A percentile compares a stretch with the other conserved stretches of the same genome.
These are phyloP conservation scores for Psilocybe tampanensis DNA, from an alignment of 768 basidiomycete species.

Conservation along the genomic window DNA sequence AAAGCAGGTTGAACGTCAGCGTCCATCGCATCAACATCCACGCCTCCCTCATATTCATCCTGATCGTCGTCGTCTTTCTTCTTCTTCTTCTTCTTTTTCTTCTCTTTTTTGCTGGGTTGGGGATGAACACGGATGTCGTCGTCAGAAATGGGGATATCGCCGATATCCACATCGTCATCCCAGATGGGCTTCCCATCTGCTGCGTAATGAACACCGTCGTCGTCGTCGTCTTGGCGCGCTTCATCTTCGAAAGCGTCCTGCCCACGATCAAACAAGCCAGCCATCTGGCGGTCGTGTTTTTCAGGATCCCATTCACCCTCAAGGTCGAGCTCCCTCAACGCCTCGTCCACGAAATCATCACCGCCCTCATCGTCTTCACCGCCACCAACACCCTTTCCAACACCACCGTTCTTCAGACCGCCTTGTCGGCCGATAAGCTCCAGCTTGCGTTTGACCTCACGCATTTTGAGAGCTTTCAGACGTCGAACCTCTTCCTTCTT, in stretches of 20 bases:
- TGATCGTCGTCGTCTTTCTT: constrained; percentile 61
- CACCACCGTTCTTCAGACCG: constrained; percentile 47
- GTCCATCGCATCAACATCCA: constrained; percentile 60
- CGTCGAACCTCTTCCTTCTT: constrained; percentile 82
- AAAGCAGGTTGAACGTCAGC: constrained; percentile 37
- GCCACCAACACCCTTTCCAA: constrained; percentile 11
- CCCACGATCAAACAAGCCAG: constrained; percentile 53
- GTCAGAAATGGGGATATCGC: constrained; percentile 52
- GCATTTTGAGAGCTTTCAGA: constrained; percentile 82
- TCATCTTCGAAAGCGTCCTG: constrained; percentile 40
- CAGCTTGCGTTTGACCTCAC: constrained; percentile 76
- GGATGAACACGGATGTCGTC: constrained; percentile 24
- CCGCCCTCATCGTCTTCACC: constrained; percentile 37
- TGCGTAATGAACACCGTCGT: constrained; percentile 34
- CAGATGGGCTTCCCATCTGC: constrained; percentile 78
- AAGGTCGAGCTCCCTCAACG: constrained; percentile 72
- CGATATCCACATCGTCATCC: constrained; percentile 89
- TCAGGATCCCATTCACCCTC: constrained; percentile 94
- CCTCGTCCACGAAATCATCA: constrained; percentile 39
- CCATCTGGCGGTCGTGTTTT: constrained; percentile 84
- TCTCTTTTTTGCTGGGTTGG: constrained; percentile 22
- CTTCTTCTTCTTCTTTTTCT: constrained; percentile 26
- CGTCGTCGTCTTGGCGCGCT: constrained; percentile 33
- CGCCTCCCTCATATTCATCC: constrained; percentile 48
- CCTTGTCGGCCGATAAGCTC: constrained; percentile 74